Conservation (phyloP, 192 early-diverging fungal species). For the Coemansia sp. region DNA sequence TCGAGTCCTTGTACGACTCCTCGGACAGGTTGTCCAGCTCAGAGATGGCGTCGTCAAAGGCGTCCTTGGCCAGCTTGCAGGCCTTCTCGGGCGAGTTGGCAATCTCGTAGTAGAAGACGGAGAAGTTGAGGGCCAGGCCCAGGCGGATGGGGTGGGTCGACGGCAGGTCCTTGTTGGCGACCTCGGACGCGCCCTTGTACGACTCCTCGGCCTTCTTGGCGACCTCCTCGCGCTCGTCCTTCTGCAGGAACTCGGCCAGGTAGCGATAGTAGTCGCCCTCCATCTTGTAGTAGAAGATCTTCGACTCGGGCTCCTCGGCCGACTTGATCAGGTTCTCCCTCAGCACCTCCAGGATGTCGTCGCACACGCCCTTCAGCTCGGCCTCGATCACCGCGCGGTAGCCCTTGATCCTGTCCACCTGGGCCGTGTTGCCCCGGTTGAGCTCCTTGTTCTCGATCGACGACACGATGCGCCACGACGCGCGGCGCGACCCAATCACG, state of each 20-base stretch:
- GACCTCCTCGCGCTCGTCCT: slow-evolving; percentile 77
- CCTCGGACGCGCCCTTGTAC: slow-evolving; percentile 92
- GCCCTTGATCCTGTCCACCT: slow-evolving; percentile 89
- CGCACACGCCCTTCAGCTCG: slow-evolving; percentile 93
- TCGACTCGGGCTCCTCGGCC: slow-evolving; percentile 93
- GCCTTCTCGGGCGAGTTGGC: slow-evolving; percentile 96
- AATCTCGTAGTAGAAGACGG: slow-evolving; percentile 99
- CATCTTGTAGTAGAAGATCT: slow-evolving; percentile 99
- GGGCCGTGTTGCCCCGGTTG: slow-evolving; percentile 81
- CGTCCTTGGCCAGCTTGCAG: slow-evolving; percentile 79
- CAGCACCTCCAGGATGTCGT: slow-evolving; percentile 89
- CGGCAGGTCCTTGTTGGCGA: slow-evolving; percentile 89
- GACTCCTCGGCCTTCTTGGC: slow-evolving; percentile 82
- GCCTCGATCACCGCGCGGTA: slow-evolving; percentile 94
- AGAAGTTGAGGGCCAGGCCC: slow-evolving; percentile 97
- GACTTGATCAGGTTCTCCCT: slow-evolving; percentile 85
- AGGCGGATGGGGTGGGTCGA: slow-evolving; percentile 99
- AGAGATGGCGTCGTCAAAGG: slow-evolving; percentile 98
- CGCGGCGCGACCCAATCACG: slow-evolving; percentile 98
- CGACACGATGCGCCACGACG: slow-evolving; percentile 98
- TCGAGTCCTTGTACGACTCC: slow-evolving; percentile 99
- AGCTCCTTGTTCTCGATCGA: slow-evolving; percentile 99
- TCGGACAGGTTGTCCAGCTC: slow-evolving; percentile 97
- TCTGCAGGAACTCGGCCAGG: slow-evolving; percentile 93
- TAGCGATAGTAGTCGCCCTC: slow-evolving; percentile 99